Base-by-base conservation (phyloP, 805 yeast species). In the Yarrowia deformans region DNA sequence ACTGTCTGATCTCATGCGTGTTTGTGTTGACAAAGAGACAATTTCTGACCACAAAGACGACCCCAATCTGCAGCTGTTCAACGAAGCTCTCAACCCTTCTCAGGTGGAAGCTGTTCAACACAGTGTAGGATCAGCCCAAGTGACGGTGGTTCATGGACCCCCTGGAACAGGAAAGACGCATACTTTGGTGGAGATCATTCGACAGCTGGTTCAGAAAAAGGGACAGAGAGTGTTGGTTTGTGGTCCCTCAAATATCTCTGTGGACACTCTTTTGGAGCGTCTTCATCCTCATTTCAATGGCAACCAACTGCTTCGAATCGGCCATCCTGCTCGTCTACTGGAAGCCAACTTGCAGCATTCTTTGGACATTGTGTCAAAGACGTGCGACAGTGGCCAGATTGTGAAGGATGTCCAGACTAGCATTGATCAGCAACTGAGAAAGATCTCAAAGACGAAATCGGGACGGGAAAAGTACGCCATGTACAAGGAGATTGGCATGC, bases 191-290 rank as follows among this genome's bases (percentile, higher is more conserved):
- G 98, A 94, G 74, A 79, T 91, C 8, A 88, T 93, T 45, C 85
- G 89, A 66, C 97, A 93, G 75, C 80, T 92, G 64, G 82, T 87
- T 0, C 80, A 80, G 9, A 68, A 60, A 1, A 63, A 63, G 42
- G 85, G 85, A 8, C 82, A 85, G 71, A 77, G 93, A 55, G 88
- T 94, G 0, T 80, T 94, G 37, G 93, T 94, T 0, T 93, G 98
- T 79, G 98, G 97, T 0, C 97, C 98, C 0, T 93, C 98, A 0
- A 94, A 94, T 76, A 88, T 93, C 16, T 87, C 97, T 0, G 97
- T 93, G 0, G 98, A 94, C 77, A 94, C 97, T 0, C 90, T 94
- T 16, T 78, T 93, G 60, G 98, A 94, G 77, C 81, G 98, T 70
- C 77, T 94, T 29, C 78, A 82, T 49, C 77, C 77, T 37, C 78